Evolutionary conservation across 1,139 yeast species (phyloP).

Genomic region (Nakaseomyces delphensis): DNA sequence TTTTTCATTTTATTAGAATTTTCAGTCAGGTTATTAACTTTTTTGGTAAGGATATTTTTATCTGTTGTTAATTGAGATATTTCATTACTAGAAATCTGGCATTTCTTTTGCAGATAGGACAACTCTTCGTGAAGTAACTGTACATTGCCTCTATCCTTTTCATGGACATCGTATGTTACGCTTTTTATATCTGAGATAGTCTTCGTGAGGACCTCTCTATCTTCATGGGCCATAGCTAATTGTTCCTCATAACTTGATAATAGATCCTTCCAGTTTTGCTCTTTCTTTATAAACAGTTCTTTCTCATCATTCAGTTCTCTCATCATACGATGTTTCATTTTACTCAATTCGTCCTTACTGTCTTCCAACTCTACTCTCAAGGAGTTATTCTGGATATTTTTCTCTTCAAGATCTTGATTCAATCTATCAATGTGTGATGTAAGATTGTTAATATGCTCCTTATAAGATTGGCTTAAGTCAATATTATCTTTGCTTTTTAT

Average conservation of each 20-base stretch:
- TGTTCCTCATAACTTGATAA: slow-evolving; percentile 31
- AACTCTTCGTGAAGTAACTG: slow-evolving; percentile 18
- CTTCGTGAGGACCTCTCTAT: slow-evolving; percentile 16
- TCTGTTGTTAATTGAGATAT: neutral
- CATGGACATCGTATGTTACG: slow-evolving; percentile 26
- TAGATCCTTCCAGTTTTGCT: slow-evolving; percentile 35
- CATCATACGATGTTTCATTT: slow-evolving; percentile 16
- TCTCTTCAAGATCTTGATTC: slow-evolving; percentile 13
- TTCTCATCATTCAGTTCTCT: slow-evolving; percentile 15
- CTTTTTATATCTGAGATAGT: slow-evolving; percentile 24
- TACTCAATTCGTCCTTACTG: slow-evolving; percentile 14
- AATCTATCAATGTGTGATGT: slow-evolving; percentile 13
- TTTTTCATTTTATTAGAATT: neutral
- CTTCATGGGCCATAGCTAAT: slow-evolving; percentile 28
- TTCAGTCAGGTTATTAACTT: slow-evolving; percentile 1
- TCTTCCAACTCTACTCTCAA: slow-evolving; percentile 16
- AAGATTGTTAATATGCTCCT: slow-evolving; percentile 17
- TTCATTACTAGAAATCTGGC: neutral
- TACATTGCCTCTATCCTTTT: slow-evolving; percentile 43
- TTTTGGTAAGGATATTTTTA: neutral
- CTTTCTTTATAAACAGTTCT: slow-evolving; percentile 19
- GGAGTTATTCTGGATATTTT: slow-evolving; percentile 20
- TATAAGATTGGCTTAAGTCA: slow-evolving; percentile 18
- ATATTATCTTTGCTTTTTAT: slow-evolving; percentile 31
- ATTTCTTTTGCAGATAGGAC: neutral